Evolutionary conservation across 768 basidiomycete genomes (phyloP).

Genomic region (Phaeolepiota aurea): DNA sequence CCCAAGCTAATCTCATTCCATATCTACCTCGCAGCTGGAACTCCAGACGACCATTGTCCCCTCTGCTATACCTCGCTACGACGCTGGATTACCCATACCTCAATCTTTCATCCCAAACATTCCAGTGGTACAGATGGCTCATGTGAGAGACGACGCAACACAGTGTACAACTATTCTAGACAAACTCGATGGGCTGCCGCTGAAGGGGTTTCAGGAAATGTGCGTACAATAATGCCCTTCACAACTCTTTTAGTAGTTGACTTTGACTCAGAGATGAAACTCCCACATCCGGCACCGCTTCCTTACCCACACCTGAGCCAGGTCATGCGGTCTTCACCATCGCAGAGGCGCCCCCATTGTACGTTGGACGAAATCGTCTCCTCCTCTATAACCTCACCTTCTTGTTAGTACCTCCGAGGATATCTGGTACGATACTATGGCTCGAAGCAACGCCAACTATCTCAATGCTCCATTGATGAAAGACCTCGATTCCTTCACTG

Average conservation of each 20-base stretch:
- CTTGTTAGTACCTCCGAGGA: slow-evolving; percentile 9
- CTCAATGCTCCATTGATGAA: slow-evolving; percentile 37
- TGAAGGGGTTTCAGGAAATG: slow-evolving; percentile 8
- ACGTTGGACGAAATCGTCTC: slow-evolving; percentile 7
- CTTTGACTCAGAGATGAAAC: slow-evolving; percentile 17
- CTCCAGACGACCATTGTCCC: too few species aligned
- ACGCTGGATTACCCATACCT: slow-evolving; percentile 3
- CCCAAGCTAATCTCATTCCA: too few species aligned
- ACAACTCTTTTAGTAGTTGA: slow-evolving; percentile 4
- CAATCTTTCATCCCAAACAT: neutral
- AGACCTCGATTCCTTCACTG: slow-evolving; percentile 54
- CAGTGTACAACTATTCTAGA: neutral
- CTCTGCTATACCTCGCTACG: neutral
- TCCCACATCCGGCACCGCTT: slow-evolving; percentile 21
- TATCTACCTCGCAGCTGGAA: too few species aligned
- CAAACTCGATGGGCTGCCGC: slow-evolving; percentile 6
- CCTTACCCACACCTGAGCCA: slow-evolving; percentile 22
- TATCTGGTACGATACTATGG: slow-evolving; percentile 15
- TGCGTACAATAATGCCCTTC: slow-evolving; percentile 6
- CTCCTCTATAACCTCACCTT: slow-evolving; percentile 4
- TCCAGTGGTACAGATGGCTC: neutral
- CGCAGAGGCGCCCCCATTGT: slow-evolving; percentile 6
- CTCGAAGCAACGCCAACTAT: slow-evolving; percentile 16
- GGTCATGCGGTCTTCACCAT: slow-evolving; percentile 8
- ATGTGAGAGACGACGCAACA: neutral